Evolutionary conservation across 352 stramenopile species (phyloP), one percentile per base, ranked within the genome.

Genomic region (Pythium pyrilobum): DNA sequence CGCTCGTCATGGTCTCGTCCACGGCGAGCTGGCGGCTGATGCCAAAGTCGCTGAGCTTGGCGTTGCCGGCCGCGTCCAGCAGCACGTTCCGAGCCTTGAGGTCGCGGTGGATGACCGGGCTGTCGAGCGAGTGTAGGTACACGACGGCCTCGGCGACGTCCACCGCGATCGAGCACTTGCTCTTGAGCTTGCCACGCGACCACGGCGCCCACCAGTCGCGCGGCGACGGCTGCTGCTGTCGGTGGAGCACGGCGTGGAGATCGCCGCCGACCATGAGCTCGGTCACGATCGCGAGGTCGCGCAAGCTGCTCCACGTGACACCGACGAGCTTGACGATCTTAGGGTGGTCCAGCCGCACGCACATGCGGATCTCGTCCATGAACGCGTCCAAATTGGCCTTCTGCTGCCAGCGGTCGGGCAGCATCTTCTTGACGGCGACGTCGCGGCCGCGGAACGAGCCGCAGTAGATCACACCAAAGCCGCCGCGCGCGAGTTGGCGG

Each of bases 361-460:
- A 66, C 20, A 69, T 40, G n/a, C 56, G 51, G 36, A 72, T 72
- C 46, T 72, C 64, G 31, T 62, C 46, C 50, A 68, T 63, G 24
- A 72, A 72, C 41, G 29, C 59, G 41, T 31, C 15, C 27, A 52
- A 37, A n/a, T 13, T 29, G n/a, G 23, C 18, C 38, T 66, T 41
- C 20, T 64, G 39, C 2, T 36, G 51, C n/a, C 57, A 52, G 10
- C 33, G 56, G 8, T 63, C 63, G 16, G 15, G 40, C 7, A 28
- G 36, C 13, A 62, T 18, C 27, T 56, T 43, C 54, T 62, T 62
- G 6, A 56, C n/a, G 1, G 27, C 44, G 3, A 62, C 54, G 11
- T 13, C 24, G 3, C 25, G 16, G 36, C 37, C 38, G 8, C 13
- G 16, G 31, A 27, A 62, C 2, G n/a, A 25, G 21, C 42, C 54